These are phyloP conservation scores for Abelmoschus esculentus DNA, from an alignment of 345 rosid genomes.

Conservation along the genomic window DNA sequence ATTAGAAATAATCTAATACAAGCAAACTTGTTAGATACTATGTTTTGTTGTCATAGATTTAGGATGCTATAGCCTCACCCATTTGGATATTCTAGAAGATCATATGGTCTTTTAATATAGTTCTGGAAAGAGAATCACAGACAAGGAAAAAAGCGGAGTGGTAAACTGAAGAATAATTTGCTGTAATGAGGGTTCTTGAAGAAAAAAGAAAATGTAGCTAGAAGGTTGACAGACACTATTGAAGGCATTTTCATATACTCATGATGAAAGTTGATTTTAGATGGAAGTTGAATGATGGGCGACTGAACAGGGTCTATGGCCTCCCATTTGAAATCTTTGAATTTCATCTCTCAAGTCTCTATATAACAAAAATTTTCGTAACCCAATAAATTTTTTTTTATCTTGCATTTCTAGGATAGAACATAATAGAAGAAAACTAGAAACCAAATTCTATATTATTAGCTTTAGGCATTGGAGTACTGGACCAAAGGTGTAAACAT, in stretches of 20 bases:
- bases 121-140: neutral
- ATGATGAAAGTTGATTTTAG: neutral
- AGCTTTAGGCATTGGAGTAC: neutral
- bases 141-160: neutral
- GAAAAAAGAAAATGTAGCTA: neutral
- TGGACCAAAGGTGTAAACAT: neutral
- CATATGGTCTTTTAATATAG: neutral
- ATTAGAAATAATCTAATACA: neutral
- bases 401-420: neutral
- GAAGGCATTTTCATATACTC: neutral
- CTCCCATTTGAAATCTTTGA: neutral
- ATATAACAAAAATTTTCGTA: neutral
- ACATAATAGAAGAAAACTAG: neutral
- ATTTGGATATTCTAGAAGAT: neutral
- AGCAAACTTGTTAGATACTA: neutral
- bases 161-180: neutral
- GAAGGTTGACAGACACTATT: neutral
- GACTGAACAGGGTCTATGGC: too few species aligned
- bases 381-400: neutral
- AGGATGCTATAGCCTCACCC: neutral
- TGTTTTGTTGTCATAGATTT: neutral
- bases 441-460: neutral
- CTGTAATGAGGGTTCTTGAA: neutral
- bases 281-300: too few species aligned
- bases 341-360: neutral